A percentile compares a stretch with the other conserved stretches of the same genome.
Evolutionary conservation across 1,284 basidiomycete genomes (phyloP).

Genomic region (Stygiomarasmius scandens): DNA sequence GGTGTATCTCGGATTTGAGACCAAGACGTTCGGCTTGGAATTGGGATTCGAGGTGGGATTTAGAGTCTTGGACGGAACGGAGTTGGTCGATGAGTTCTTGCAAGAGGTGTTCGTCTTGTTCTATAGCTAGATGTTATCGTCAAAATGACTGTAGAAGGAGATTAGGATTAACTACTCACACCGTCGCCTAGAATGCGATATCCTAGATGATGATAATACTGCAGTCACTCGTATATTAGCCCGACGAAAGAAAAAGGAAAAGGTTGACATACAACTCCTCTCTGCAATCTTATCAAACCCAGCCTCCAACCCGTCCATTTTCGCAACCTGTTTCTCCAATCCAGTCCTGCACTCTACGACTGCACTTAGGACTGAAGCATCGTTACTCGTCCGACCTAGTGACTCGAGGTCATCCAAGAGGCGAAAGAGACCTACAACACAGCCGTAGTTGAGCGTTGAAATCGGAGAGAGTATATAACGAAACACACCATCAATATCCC

Average conservation of each 20-base stretch:
- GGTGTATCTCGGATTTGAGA: constrained; percentile 57
- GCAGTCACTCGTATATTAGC: background rate
- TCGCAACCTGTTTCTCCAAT: constrained; percentile 68
- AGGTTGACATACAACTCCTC: constrained; percentile 63
- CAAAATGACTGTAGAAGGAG: too few relatives aligned
- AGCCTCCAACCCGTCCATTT: constrained; percentile 76
- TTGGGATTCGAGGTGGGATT: constrained; percentile 51
- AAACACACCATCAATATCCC: constrained; percentile 71
- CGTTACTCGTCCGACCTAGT: constrained; percentile 46
- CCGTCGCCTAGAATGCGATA: constrained; percentile 66
- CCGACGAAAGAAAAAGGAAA: background rate
- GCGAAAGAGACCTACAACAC: constrained; percentile 55
- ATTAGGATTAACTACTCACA: too few relatives aligned
- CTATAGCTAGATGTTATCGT: constrained; percentile 59
- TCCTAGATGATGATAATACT: constrained; percentile 76
- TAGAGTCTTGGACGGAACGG: constrained; percentile 54
- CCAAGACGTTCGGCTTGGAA: constrained; percentile 57
- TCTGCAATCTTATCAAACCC: constrained; percentile 83
- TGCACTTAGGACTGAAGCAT: constrained; percentile 52
- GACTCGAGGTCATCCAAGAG: constrained; percentile 69
- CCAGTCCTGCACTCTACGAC: constrained; percentile 61
- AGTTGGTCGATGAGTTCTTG: constrained; percentile 70
- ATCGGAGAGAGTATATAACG: background rate
- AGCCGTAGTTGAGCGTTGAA: too few relatives aligned
- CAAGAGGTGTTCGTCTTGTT: constrained; percentile 71